Evolutionary conservation across 1,139 yeast species (phyloP).

Genomic region (Blastobotrys ciferrii): DNA sequence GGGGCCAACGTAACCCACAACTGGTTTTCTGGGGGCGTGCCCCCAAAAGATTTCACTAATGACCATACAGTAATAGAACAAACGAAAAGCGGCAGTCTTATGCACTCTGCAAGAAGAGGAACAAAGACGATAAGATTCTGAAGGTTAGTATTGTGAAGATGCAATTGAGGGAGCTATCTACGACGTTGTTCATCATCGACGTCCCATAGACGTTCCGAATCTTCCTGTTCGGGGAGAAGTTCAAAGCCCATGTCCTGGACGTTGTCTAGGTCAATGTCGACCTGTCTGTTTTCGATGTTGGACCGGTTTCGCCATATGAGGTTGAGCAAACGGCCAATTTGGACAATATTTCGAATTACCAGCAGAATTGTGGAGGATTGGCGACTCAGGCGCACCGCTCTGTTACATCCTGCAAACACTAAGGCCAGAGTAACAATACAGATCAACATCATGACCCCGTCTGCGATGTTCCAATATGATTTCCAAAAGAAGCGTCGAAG

Average conservation of each 20-base stretch:
- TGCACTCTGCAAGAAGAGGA: no score
- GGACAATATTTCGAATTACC: slow-evolving; percentile 22
- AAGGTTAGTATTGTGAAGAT: no score
- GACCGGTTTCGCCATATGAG: slow-evolving; percentile 22
- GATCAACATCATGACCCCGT: slow-evolving; percentile 20
- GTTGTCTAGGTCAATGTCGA: slow-evolving; percentile 22
- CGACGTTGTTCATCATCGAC: slow-evolving; percentile 11
- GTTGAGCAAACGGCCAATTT: slow-evolving; percentile 18
- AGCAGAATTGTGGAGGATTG: slow-evolving; percentile 21
- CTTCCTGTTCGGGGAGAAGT: slow-evolving; percentile 21
- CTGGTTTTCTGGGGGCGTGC: no score
- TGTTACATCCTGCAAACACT: slow-evolving; percentile 24
- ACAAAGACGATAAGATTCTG: no score
- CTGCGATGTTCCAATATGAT: slow-evolving; percentile 23
- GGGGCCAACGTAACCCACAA: no score
- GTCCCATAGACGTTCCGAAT: slow-evolving; percentile 13
- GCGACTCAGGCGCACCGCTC: slow-evolving; percentile 21
- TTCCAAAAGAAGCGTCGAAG: slow-evolving; percentile 21
- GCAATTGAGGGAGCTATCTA: not conserved
- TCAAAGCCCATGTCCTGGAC: slow-evolving; percentile 24
- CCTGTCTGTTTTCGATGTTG: slow-evolving; percentile 19
- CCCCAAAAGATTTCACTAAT: no score
- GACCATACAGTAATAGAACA: no score
- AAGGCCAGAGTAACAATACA: slow-evolving; percentile 22
- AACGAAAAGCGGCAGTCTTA: no score